Conservation (phyloP, 2,329 filamentous ascomycete genomes). For the Pseudopithomyces maydicus region DNA sequence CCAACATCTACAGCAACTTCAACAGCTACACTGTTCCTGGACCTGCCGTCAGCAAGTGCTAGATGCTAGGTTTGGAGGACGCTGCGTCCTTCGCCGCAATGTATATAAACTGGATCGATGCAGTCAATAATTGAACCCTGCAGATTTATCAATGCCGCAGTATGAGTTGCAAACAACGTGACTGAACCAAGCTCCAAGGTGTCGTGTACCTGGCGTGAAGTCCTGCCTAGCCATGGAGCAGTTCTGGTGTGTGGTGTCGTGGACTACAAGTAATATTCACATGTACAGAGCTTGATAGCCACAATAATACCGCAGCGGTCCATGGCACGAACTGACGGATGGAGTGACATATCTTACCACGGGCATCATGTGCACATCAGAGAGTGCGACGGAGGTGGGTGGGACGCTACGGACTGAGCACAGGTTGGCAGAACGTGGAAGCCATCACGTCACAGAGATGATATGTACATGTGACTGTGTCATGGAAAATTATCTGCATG, state of each 20-base stretch:
- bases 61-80: slow-evolving; percentile 6
- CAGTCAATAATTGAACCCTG: too few relatives aligned
- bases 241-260: too few relatives aligned
- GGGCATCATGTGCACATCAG: not conserved
- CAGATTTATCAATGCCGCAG: too few relatives aligned
- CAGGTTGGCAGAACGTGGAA: not conserved
- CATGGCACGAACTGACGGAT: not conserved
- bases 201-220: too few relatives aligned
- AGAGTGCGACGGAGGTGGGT: not conserved
- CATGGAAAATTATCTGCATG: too few relatives aligned
- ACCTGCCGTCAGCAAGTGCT: slow-evolving; percentile 44
- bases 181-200: too few relatives aligned
- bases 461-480: too few relatives aligned
- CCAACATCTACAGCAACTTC: slow-evolving; percentile 48
- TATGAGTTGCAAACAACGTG: too few relatives aligned
- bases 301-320: not conserved
- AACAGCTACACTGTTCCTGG: slow-evolving; percentile 43
- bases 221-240: too few relatives aligned
- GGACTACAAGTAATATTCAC: too few relatives aligned
- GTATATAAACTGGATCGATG: not conserved
- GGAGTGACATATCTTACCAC: not conserved
- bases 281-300: not conserved
- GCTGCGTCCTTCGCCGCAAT: not conserved
- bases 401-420: not conserved
- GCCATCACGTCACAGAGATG: not conserved